A percentile compares a stretch with the other conserved stretches of the same genome.
These are phyloP conservation scores for Oryza meridionalis DNA, from an alignment of 176 grass and related monocot genomes.

Conservation along the genomic window DNA sequence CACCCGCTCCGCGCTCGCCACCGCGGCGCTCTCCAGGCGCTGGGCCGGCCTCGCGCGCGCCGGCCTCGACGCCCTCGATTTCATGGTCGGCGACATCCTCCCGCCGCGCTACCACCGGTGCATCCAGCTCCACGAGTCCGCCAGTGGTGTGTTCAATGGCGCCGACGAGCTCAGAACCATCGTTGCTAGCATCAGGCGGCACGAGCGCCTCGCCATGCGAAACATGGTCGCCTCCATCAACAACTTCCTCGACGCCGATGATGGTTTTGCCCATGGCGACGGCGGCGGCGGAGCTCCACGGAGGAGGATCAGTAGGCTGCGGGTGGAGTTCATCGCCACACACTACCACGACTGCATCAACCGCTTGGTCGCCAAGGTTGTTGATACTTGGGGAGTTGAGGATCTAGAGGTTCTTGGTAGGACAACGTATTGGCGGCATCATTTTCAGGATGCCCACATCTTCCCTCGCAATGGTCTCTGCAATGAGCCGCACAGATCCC, in stretches of 20 bases:
- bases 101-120: background rate
- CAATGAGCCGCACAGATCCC: background rate
- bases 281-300: background rate
- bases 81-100: background rate
- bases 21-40: background rate
- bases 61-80: background rate
- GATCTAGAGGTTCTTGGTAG: background rate
- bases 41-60: background rate
- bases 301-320: background rate
- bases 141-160: too few relatives aligned
- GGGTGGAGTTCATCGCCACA: background rate
- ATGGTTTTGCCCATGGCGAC: background rate
- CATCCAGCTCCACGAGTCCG: background rate
- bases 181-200: background rate
- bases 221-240: background rate
- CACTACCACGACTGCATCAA: background rate
- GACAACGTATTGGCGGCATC: too few relatives aligned
- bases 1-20: conserved; percentile 10
- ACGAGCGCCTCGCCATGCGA: background rate
- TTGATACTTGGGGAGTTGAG: background rate
- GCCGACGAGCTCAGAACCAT: background rate
- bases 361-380: background rate
- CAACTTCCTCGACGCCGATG: background rate
- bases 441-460: background rate
- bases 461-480: background rate